Percentiles rank a stretch among this genome's conserved stretches.
phyloP scores from a whole-genome alignment of 306 rosid genomes.

The Lotus japonicus region DNA sequence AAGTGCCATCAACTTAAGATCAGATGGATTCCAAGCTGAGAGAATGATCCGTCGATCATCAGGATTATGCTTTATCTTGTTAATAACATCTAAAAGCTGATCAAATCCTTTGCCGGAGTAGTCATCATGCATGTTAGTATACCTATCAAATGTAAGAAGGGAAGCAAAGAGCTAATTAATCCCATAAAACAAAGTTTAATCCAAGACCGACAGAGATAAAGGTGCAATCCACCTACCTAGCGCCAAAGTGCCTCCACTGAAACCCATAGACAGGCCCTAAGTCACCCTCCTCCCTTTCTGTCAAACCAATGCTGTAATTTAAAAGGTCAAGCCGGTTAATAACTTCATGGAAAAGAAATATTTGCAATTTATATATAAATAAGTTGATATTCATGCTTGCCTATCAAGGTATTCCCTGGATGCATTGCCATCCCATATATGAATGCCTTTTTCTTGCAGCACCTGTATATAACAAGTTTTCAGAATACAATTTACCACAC shows the following conservation, averaged over 20 bases:
- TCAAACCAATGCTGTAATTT: conserved; percentile 68
- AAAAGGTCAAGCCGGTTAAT: conserved; percentile 16
- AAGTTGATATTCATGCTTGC: conserved; percentile 40
- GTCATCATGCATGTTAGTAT: conserved; percentile 88
- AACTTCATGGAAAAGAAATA: conserved; percentile 8
- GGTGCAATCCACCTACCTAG: conserved; percentile 56
- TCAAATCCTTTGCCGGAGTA: conserved; percentile 90
- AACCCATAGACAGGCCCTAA: conserved; percentile 97
- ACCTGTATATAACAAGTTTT: conserved; percentile 46
- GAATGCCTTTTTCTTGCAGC: conserved; percentile 84
- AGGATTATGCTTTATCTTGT: conserved; percentile 79
- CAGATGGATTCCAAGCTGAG: conserved; percentile 93
- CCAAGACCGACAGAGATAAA: background rate
- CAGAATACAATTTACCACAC: background rate
- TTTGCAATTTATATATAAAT: background rate
- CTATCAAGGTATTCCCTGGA: conserved; percentile 94
- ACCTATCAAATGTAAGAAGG: conserved; percentile 46
- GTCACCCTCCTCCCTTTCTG: conserved; percentile 87
- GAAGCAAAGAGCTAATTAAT: background rate
- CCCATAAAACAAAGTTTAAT: background rate
- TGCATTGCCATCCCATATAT: conserved; percentile 94
- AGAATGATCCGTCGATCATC: conserved; percentile 84
- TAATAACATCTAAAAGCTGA: conserved; percentile 80
- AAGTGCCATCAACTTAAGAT: conserved; percentile 92
- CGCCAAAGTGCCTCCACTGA: conserved; percentile 99